Evolutionary conservation across 2,329 filamentous ascomycete genomes (phyloP).

Genomic region (Colletotrichum sp.): DNA sequence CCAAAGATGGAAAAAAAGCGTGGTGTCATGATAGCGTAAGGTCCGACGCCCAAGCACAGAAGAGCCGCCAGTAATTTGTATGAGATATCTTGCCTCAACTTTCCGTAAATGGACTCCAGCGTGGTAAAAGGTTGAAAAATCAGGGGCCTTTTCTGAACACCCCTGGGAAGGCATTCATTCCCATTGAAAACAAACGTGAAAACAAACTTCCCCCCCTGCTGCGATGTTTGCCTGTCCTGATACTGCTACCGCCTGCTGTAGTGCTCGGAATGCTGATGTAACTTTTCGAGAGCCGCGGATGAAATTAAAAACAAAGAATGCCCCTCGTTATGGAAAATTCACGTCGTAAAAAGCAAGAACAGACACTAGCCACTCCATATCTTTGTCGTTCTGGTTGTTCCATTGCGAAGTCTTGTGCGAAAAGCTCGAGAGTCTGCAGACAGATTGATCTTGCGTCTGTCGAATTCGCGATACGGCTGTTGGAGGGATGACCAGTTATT

Average conservation of each 20-base stretch:
- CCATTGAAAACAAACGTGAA: background rate
- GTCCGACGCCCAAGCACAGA: background rate
- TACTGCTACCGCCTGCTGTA: background rate
- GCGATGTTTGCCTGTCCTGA: background rate
- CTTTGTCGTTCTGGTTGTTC: background rate
- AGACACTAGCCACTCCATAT: background rate
- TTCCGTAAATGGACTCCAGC: background rate
- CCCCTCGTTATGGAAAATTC: background rate
- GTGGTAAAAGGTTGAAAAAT: background rate
- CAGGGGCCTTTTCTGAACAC: background rate
- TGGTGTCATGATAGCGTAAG: constrained; percentile 14
- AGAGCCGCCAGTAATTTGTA: background rate
- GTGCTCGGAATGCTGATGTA: constrained; percentile 8
- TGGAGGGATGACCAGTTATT: background rate
- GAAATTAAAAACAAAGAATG: background rate
- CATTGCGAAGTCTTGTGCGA: background rate
- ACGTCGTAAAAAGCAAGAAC: background rate
- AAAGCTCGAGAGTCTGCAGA: background rate
- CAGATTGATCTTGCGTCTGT: background rate
- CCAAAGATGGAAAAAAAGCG: background rate
- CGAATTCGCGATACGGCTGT: background rate
- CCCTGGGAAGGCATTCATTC: background rate
- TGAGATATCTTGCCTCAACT: background rate
- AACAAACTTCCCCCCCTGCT: background rate
- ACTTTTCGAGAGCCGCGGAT: constrained; percentile 9